A percentile compares a stretch with the other conserved stretches of the same genome.
Conservation (phyloP, 2,329 filamentous ascomycete genomes). For the Fusarium solani-melongenae region DNA sequence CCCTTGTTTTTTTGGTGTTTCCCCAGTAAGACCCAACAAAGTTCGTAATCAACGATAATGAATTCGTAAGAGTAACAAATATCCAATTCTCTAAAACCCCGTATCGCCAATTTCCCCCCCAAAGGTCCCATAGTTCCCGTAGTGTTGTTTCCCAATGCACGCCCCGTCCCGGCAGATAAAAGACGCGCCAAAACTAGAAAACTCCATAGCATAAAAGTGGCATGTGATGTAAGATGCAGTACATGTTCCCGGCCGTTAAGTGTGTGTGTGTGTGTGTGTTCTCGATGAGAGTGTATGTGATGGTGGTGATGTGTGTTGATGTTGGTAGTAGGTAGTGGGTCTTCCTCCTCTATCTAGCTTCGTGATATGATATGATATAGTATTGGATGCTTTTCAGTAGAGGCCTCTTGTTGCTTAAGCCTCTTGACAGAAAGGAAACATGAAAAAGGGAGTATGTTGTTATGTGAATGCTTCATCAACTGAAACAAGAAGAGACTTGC, state of each 20-base stretch:
- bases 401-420: conserved; percentile 4
- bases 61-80: background rate
- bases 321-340: background rate
- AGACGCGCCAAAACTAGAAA: background rate
- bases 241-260: conserved; percentile 24
- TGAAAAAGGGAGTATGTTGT: background rate
- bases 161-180: background rate
- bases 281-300: background rate
- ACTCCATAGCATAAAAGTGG: conserved; percentile 8
- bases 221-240: conserved; percentile 16
- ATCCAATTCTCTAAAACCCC: conserved; percentile 17
- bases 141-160: conserved; percentile 17
- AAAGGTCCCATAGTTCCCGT: background rate
- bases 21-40: background rate
- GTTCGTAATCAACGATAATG: background rate
- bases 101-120: conserved; percentile 25
- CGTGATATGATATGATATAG: background rate
- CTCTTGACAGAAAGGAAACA: background rate
- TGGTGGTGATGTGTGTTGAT: background rate
- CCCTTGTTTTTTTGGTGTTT: background rate
- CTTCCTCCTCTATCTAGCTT: conserved; percentile 16
- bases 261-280: background rate
- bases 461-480: conserved; percentile 20
- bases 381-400: background rate
- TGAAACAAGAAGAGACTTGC: conserved; percentile 18